Evolutionary conservation across 1,139 yeast species (phyloP).

Genomic region (Pneumocystis murina): DNA sequence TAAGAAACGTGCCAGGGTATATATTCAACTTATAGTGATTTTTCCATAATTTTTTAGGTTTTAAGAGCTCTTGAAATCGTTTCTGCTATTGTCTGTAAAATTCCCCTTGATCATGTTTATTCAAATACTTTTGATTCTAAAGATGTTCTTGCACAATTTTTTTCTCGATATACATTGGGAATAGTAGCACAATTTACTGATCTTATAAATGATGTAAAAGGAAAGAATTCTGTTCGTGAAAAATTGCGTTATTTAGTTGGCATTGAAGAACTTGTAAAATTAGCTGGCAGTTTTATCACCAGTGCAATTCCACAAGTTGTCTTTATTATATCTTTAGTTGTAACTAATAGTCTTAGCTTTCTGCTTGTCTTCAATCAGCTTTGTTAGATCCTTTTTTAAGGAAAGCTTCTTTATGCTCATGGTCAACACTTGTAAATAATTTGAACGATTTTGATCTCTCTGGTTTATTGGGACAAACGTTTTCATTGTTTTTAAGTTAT

Average conservation of each 20-base stretch:
- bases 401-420: slow-evolving; percentile 48
- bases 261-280: slow-evolving; percentile 48
- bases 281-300: slow-evolving; percentile 47
- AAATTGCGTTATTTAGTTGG: slow-evolving; percentile 63
- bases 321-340: background rate
- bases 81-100: background rate
- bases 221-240: slow-evolving; percentile 55
- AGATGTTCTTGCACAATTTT: slow-evolving; percentile 16
- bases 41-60: slow-evolving; percentile 10
- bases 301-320: slow-evolving; percentile 54
- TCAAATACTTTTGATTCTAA: background rate
- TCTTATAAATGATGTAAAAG: slow-evolving; percentile 57
- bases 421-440: slow-evolving; percentile 42
- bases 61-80: slow-evolving; percentile 1
- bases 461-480: slow-evolving; percentile 39
- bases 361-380: slow-evolving; percentile 73
- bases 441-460: slow-evolving; percentile 39
- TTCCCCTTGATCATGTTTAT: background rate
- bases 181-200: slow-evolving; percentile 68
- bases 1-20: slow-evolving; percentile 11
- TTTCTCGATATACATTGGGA: slow-evolving; percentile 54
- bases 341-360: slow-evolving; percentile 31
- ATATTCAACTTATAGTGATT: slow-evolving; percentile 15
- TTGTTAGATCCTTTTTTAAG: slow-evolving; percentile 51
- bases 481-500: slow-evolving; percentile 48